Conservation (phyloP, 371 early-diverging fungal species). For the Vavraia culicis region DNA sequence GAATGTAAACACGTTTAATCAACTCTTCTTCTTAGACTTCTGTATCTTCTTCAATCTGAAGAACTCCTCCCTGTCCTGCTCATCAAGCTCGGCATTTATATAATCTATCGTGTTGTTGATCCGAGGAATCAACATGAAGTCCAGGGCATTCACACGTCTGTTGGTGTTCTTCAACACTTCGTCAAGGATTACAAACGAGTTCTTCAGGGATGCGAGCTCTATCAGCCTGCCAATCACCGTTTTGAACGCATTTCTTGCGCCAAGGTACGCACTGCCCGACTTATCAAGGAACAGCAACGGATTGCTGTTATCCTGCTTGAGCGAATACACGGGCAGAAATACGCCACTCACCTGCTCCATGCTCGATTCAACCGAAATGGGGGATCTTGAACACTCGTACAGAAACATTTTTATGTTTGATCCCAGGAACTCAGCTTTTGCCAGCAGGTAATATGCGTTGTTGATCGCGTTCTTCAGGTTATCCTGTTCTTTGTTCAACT, state of each 20-base stretch:
- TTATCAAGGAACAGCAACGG: conserved; percentile 65
- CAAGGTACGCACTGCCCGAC: conserved; percentile 80
- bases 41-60: conserved; percentile 50
- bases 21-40: neutral
- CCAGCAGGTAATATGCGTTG: conserved; percentile 77
- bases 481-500: conserved; percentile 57
- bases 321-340: conserved; percentile 16
- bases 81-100: conserved; percentile 88
- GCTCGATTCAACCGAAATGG: conserved; percentile 11
- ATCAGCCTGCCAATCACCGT: conserved; percentile 71
- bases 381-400: conserved; percentile 25
- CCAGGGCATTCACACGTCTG: conserved; percentile 93
- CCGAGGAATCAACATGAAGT: conserved; percentile 86
- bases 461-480: conserved; percentile 87
- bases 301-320: conserved; percentile 5
- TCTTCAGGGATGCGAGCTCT: conserved; percentile 65
- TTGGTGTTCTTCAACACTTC: conserved; percentile 93
- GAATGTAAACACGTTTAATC: too few relatives aligned
- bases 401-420: conserved; percentile 52
- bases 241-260: conserved; percentile 70
- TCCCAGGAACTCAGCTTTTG: conserved; percentile 80
- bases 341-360: conserved; percentile 32
- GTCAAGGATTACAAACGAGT: conserved; percentile 79
- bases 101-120: conserved; percentile 88
- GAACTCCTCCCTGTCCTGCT: conserved; percentile 97